Evolutionary conservation across 2,329 filamentous ascomycete genomes (phyloP).

Genomic region (Trichoderma guizhouense): DNA sequence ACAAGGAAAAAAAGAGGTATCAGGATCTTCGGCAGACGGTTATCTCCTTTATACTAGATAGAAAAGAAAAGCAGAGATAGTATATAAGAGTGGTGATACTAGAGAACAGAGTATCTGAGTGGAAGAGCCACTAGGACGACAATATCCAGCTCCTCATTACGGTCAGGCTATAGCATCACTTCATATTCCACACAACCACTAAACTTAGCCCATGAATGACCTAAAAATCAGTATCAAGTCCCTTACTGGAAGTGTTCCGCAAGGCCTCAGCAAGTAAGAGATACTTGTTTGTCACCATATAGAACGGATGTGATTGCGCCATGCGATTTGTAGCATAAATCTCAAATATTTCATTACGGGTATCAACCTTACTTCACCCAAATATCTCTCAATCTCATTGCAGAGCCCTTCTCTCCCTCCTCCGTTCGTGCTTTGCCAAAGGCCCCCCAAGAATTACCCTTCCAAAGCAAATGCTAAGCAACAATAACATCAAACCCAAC

Average conservation of each 20-base stretch:
- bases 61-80: not conserved
- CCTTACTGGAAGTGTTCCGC: not conserved
- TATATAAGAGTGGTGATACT: not conserved
- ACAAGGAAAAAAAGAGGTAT: not conserved
- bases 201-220: not conserved
- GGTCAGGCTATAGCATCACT: too few species aligned
- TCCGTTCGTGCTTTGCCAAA: not conserved
- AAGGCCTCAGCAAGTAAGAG: not conserved
- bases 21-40: not conserved
- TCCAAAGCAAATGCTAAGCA: not conserved
- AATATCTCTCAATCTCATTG: conserved; percentile 8
- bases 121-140: too few species aligned
- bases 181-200: not conserved
- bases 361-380: conserved; percentile 17
- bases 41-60: not conserved
- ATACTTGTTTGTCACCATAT: not conserved
- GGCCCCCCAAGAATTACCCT: not conserved
- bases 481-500: conserved; percentile 5
- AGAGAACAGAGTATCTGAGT: not conserved
- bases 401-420: not conserved
- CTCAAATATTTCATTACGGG: conserved; percentile 13
- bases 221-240: not conserved
- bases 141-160: too few species aligned
- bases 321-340: not conserved
- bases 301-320: not conserved